Evolutionary conservation across 768 basidiomycete species (phyloP), one percentile per base, ranked within the genome.

Genomic region (Asterophora parasitica): DNA sequence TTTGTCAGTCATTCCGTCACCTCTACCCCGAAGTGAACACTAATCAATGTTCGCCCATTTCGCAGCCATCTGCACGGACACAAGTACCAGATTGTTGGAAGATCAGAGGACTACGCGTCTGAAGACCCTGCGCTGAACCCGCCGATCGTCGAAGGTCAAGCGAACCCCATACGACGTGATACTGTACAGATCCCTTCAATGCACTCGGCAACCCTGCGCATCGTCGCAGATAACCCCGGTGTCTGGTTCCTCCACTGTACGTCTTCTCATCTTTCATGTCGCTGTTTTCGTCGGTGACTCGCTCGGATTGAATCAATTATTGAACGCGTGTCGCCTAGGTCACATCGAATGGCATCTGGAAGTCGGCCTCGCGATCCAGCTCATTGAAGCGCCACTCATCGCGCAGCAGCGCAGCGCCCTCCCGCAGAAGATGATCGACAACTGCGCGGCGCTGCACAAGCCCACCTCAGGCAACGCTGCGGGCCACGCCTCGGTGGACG

Each of bases 91-190:
- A 77, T 98, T 52, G 82, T 95, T 16, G 74, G 80, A 47, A 83
- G 86, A 45, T 76, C 81, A 2, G 55, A 72, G 45, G 78, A 94
- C 61, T 91, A 82, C 56, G 79, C 79, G 0, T 85, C 85, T 1
- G 67, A 76, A 57, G 88, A 97, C 65, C 78, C 88, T 0, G 58
- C 68, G 1, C 71, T 93, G 39, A 95, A 95, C 67, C 92, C 91
- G 11, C 83, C 88, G 0, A 67, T 91, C 47, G 70, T 75, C 17
- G 88, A 92, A 66, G 83, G 79, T 11, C 87, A 91, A 57, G 62
- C 69, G 1, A 99, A 98, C 68, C 95, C 94, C 2, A 81, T 94
- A 59, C 82, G 92, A n/a, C 78, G 95, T 33, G 95, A 99, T 65
- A 94, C 92, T 0, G 71, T 95, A 12, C 77, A 82, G 48, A 79